phyloP scores from a whole-genome alignment of 179 eudicot species.

The Drosera spatulata region DNA sequence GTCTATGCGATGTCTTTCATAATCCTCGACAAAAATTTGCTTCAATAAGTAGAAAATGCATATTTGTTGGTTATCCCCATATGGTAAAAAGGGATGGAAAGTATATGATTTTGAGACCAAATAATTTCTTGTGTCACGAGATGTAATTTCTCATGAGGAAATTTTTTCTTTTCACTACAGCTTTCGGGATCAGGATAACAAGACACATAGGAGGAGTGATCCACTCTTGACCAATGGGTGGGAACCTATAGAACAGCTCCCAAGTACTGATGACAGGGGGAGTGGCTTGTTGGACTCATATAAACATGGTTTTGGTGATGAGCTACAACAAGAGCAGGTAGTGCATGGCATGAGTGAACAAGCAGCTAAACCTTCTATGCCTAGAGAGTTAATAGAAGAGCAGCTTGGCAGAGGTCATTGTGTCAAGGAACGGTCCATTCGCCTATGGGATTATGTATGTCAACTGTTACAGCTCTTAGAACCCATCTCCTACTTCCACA shows the following conservation, averaged over 20 bases:
- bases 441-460: neutral
- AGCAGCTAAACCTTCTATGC: neutral
- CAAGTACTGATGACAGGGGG: no score
- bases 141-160: neutral
- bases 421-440: neutral
- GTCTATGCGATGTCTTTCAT: neutral
- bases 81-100: conserved; percentile 1
- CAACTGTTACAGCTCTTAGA: neutral
- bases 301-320: neutral
- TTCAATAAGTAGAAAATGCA: neutral
- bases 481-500: neutral
- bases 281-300: neutral
- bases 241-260: no score
- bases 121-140: neutral
- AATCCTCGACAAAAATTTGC: neutral
- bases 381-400: no score
- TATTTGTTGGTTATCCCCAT: conserved; percentile 8
- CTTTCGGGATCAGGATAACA: no score
- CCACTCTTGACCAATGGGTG: neutral
- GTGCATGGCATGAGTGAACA: neutral
- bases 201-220: no score
- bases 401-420: neutral
- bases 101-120: neutral
- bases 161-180: neutral
- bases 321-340: neutral